phyloP scores from a whole-genome alignment of 306 rosid genomes.

The Cucumis cinereus region DNA sequence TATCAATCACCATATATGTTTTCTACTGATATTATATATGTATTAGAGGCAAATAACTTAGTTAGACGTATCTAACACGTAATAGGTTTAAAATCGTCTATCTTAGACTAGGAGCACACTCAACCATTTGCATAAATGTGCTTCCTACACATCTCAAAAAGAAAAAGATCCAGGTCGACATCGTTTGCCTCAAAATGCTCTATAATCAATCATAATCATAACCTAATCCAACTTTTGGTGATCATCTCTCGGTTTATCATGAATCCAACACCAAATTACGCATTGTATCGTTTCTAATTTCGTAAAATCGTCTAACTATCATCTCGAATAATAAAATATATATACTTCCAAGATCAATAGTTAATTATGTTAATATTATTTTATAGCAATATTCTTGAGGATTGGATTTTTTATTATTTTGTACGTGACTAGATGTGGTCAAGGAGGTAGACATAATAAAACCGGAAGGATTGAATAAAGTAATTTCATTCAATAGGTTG shows the following conservation, averaged over 20 bases:
- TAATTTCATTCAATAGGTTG: background rate
- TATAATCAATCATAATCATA: background rate
- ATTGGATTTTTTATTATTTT: background rate
- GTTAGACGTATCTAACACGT: background rate
- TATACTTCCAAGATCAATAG: background rate
- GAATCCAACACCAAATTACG: background rate
- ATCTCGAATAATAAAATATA: background rate
- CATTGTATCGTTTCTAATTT: background rate
- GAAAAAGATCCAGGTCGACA: background rate
- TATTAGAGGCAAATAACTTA: background rate
- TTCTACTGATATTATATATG: background rate
- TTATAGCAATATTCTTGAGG: background rate
- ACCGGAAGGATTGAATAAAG: no score
- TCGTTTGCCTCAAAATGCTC: background rate
- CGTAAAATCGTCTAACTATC: background rate
- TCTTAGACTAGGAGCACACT: background rate
- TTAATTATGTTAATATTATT: background rate
- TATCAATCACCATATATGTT: background rate
- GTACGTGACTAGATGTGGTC: background rate
- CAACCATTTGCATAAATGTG: background rate
- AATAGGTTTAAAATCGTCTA: background rate
- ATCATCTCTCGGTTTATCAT: background rate
- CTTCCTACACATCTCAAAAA: background rate
- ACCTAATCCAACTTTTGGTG: background rate
- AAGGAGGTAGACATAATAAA: background rate